Base-by-base conservation (phyloP, 2,329 filamentous ascomycete species). In the Alternaria sp. region DNA sequence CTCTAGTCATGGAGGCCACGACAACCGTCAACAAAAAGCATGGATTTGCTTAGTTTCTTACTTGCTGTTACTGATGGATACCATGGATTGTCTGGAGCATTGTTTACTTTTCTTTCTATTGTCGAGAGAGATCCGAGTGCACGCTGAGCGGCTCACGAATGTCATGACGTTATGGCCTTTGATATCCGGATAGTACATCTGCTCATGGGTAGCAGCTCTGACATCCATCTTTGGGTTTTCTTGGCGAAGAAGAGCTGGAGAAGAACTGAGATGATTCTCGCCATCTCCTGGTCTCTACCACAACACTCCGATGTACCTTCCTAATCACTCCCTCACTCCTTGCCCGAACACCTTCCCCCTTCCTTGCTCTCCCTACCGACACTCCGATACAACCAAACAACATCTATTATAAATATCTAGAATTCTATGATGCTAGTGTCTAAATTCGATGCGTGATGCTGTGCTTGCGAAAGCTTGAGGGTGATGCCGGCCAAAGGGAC, bases 161-260 rank as follows among this genome's bases (percentile, higher is more conserved):
- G 71, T 79, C 70, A 79, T 74, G 76, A 79, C 74, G 78, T 78
- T 78, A 79, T 75, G 77, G 76, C 69, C 71, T 78, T 76, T 71
- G 70, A 73, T 73, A 73, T 73, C 70, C 67, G 70, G 75, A 78
- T 74, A 76, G 73, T 70, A 69, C 68, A 67, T 72, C 61, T 72
- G 69, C 69, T 67, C 64, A 62, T 68, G 38, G 68, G 72, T 66
- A 62, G 68, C 67, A 70, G 67, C 65, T 63, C 63, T 68, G 66
- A 65, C 68, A 66, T 75, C 71, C 64, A 69, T 64, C 44, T 60
- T 59, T 49, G 58, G 59, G 62, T 53, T 57, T 62, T 63, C 44
- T 58, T 58, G 58, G 62, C 61, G 64, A 65, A 63, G 62, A 65
- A 63, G 62, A 64, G 59, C 38, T 44, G 57, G 62, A 48, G 46